Conservation (phyloP, 495 filamentous ascomycete genomes). For the Aspergillus mulundensis region DNA sequence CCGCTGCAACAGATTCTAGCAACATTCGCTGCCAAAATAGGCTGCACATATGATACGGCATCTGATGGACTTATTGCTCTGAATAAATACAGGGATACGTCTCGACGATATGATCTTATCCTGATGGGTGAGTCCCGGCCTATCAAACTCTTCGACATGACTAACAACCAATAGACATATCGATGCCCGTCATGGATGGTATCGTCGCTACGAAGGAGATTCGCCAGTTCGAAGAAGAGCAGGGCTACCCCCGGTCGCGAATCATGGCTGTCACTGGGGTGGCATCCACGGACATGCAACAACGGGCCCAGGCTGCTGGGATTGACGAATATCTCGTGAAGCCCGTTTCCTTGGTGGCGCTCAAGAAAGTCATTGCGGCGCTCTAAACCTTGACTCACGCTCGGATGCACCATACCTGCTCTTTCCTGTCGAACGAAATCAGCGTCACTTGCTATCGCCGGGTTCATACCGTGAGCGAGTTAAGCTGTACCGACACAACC, state of each 20-base stretch:
- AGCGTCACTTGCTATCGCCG: no score
- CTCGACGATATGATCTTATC: slow-evolving; percentile 38
- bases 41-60: slow-evolving; percentile 44
- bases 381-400: background rate
- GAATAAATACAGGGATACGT: slow-evolving; percentile 33
- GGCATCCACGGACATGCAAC: slow-evolving; percentile 27
- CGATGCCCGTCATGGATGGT: slow-evolving; percentile 27
- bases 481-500: no score
- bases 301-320: slow-evolving; percentile 30
- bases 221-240: slow-evolving; percentile 18
- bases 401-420: no score
- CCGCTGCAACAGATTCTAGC: slow-evolving; percentile 13
- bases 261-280: slow-evolving; percentile 35
- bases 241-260: slow-evolving; percentile 10
- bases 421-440: no score
- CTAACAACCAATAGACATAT: slow-evolving; percentile 11
- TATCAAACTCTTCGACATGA: background rate
- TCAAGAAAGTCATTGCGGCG: slow-evolving; percentile 22
- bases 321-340: slow-evolving; percentile 39
- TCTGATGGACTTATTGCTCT: slow-evolving; percentile 53
- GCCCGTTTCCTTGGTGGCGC: slow-evolving; percentile 28
- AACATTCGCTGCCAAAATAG: slow-evolving; percentile 43
- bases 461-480: no score
- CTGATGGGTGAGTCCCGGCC: slow-evolving; percentile 33
- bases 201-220: slow-evolving; percentile 21